phyloP scores from a whole-genome alignment of 1,284 basidiomycete species.

The Dichomitus squalens region DNA sequence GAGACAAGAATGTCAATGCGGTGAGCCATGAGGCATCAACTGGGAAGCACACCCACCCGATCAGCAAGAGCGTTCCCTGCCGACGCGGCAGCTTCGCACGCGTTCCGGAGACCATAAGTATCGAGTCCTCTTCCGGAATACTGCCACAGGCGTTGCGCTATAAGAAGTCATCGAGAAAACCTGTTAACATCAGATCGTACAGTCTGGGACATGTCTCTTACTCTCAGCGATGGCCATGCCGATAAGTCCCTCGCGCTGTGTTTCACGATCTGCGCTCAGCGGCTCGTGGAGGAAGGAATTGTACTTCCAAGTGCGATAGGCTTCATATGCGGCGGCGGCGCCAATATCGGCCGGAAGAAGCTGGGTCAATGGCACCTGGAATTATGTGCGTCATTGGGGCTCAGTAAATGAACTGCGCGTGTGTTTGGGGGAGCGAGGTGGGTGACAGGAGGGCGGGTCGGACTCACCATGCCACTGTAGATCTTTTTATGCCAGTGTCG shows the following conservation, averaged over 20 bases:
- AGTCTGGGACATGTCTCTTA: slow-evolving; percentile 52
- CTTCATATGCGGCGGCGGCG: slow-evolving; percentile 69
- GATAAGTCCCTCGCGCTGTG: slow-evolving; percentile 61
- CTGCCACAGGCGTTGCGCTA: slow-evolving; percentile 24
- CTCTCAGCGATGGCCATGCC: slow-evolving; percentile 68
- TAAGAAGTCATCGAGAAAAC: not conserved
- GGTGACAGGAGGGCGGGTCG: slow-evolving; percentile 1
- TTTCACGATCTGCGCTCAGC: slow-evolving; percentile 51
- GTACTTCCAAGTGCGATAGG: slow-evolving; percentile 59
- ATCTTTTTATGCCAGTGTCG: slow-evolving; percentile 60
- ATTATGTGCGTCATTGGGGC: slow-evolving; percentile 41
- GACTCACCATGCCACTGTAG: slow-evolving; percentile 56
- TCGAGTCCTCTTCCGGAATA: slow-evolving; percentile 14
- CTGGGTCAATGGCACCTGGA: slow-evolving; percentile 40
- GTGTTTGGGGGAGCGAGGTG: not conserved
- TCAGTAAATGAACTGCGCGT: slow-evolving; percentile 39
- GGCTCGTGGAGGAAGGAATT: slow-evolving; percentile 58
- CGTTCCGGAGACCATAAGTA: slow-evolving; percentile 14
- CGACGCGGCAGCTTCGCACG: slow-evolving; percentile 17
- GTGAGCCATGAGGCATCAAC: not conserved
- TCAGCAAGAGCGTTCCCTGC: slow-evolving; percentile 12
- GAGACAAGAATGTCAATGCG: not conserved
- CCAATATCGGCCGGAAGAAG: slow-evolving; percentile 59
- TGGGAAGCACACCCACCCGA: slow-evolving; percentile 1
- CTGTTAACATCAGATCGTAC: slow-evolving; percentile 35